Percentiles rank a stretch among this genome's conserved stretches.
These are phyloP conservation scores for Penicillium sp. DNA, from an alignment of 2,329 filamentous ascomycete species.

Conservation along the genomic window DNA sequence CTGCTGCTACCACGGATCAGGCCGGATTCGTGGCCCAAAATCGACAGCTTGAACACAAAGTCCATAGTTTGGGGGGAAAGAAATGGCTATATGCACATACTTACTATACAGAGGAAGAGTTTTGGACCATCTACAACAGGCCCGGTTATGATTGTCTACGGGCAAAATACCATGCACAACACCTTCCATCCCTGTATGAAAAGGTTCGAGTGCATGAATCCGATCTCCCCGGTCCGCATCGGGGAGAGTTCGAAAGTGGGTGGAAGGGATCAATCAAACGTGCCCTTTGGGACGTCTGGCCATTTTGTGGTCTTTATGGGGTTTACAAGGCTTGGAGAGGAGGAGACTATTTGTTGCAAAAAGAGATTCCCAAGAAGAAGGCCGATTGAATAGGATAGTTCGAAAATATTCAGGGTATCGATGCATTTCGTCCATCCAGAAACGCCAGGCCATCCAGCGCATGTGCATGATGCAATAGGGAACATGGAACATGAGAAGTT, in stretches of 20 bases:
- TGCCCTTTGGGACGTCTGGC: conserved; percentile 24
- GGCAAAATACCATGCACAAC: conserved; percentile 39
- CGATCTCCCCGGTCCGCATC: conserved; percentile 15
- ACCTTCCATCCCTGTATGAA: conserved; percentile 39
- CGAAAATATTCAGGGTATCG: not conserved
- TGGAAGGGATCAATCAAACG: conserved; percentile 17
- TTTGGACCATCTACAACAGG: conserved; percentile 46
- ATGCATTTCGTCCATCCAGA: not conserved
- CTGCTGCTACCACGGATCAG: conserved; percentile 57
- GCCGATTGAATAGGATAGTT: conserved; percentile 3
- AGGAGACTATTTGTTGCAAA: conserved; percentile 26
- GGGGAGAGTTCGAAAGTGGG: conserved; percentile 13
- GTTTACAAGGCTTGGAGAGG: conserved; percentile 27
- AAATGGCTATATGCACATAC: conserved; percentile 89
- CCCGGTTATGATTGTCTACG: conserved; percentile 40
- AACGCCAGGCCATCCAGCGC: conserved; percentile 1
- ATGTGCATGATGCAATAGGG: conserved; percentile 1
- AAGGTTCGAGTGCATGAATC: conserved; percentile 32
- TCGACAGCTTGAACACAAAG: conserved; percentile 67
- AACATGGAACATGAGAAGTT: not conserved
- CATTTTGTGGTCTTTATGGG: conserved; percentile 28
- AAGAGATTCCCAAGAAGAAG: conserved; percentile 8
- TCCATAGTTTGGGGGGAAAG: conserved; percentile 68
- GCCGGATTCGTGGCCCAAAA: conserved; percentile 68
- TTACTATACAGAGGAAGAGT: conserved; percentile 67